Conservation (phyloP, 176 grass and related monocot genomes). For the Poa pratensis region DNA sequence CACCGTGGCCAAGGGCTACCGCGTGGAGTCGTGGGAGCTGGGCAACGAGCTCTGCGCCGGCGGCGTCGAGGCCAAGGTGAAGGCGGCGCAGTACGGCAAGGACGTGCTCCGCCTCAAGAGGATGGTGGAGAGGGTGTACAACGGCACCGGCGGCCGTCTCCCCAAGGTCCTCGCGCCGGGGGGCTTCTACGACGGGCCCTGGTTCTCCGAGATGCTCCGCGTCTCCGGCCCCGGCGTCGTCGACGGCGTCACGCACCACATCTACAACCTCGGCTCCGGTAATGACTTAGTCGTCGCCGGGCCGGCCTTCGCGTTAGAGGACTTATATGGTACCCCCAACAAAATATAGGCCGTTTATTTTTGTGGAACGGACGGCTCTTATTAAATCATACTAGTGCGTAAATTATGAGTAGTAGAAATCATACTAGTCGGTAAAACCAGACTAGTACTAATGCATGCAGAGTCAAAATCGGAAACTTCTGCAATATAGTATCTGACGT, state of each 20-base stretch:
- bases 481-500: no score
- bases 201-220: slow-evolving; percentile 66
- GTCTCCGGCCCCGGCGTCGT: slow-evolving; percentile 53
- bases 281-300: not conserved
- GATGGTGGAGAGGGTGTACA: slow-evolving; percentile 44
- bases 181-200: slow-evolving; percentile 57
- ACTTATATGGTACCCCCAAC: no score
- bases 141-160: not conserved
- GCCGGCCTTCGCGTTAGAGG: no score
- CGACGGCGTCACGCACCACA: slow-evolving; percentile 63
- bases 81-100: slow-evolving; percentile 47
- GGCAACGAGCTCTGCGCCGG: slow-evolving; percentile 65
- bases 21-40: slow-evolving; percentile 67
- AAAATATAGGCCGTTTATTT: no score
- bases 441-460: no score
- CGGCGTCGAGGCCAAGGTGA: slow-evolving; percentile 54
- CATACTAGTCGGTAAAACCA: no score
- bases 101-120: slow-evolving; percentile 49
- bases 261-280: slow-evolving; percentile 73
- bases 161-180: slow-evolving; percentile 59
- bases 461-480: no score
- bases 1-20: slow-evolving; percentile 50
- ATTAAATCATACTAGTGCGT: no score
- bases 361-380: no score
- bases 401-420: no score